Base-by-base conservation (phyloP, 2,329 filamentous ascomycete genomes). In the Trichoderma hamatum region DNA sequence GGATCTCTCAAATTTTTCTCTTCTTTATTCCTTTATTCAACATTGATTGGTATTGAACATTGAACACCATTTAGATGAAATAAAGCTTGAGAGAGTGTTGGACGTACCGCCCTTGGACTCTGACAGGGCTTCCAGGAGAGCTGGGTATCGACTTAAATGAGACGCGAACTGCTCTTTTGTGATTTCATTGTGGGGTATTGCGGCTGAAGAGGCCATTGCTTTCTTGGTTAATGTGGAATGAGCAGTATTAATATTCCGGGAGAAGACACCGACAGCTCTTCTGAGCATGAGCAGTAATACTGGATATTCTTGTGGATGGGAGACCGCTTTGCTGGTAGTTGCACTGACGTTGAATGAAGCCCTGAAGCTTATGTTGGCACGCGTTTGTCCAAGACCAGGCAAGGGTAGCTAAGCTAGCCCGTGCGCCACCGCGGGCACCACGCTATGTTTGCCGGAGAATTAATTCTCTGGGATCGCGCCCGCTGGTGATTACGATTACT, bases 51-150 rank as follows among this genome's bases (percentile, higher is more conserved):
- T 7, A 26, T 26, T 19, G n/a, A n/a, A n/a, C n/a, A n/a, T n/a
- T n/a, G n/a, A n/a, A n/a, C n/a, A n/a, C n/a, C n/a, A n/a, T n/a
- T n/a, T n/a, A n/a, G n/a, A n/a, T n/a, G n/a, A n/a, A n/a, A n/a
- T n/a, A n/a, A n/a, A n/a, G n/a, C n/a, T n/a, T n/a, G n/a, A n/a
- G 4, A 49, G 3, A 5, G 0, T 24, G 3, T 52, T 34, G 2
- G 52, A 70, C 79, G 69, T 75, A 86, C 84, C 76, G 60, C 77
- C 74, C 75, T 85, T 87, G 34, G 78, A 75, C 6, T 75, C 74
- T 1, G 85, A 86, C 24, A 85, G 79, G 3, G 77, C 75, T 51
- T 82, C 75, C 46, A 86, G 76, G 13, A 84, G 71, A 43, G 75
- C 56, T n/a, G 77, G 74, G 66, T 85, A 85, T 34, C 73, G 74